These are phyloP conservation scores for Neckera pumila DNA, from an alignment of 225 moss, liverwort and hornwort species.

Conservation along the genomic window DNA sequence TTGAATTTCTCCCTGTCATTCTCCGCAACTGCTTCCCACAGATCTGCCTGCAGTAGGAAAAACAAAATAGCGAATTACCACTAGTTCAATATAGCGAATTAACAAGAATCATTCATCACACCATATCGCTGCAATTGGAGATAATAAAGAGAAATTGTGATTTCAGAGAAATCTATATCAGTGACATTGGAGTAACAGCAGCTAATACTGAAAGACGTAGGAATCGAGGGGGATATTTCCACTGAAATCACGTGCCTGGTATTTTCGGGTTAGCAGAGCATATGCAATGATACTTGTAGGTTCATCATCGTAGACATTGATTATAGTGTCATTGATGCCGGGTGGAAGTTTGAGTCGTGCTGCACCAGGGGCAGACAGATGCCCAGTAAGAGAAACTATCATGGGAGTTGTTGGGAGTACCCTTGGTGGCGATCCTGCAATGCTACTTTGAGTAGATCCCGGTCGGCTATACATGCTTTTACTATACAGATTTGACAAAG, in stretches of 20 bases:
- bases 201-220: background rate
- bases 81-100: background rate
- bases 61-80: background rate
- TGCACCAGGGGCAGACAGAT: slow-evolving; percentile 51
- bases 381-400: slow-evolving; percentile 42
- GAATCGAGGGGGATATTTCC: background rate
- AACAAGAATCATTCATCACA: background rate
- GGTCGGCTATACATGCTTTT: slow-evolving; percentile 43
- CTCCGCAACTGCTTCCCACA: slow-evolving; percentile 45
- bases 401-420: slow-evolving; percentile 22
- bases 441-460: slow-evolving; percentile 43
- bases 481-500: slow-evolving; percentile 31
- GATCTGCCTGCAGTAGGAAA: slow-evolving; percentile 15
- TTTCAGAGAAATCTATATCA: background rate
- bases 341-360: slow-evolving; percentile 51
- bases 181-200: background rate
- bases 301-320: slow-evolving; percentile 79
- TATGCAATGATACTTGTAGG: slow-evolving; percentile 86
- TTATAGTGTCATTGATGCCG: slow-evolving; percentile 50
- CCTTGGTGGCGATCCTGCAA: slow-evolving; percentile 48
- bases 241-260: slow-evolving; percentile 41
- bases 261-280: slow-evolving; percentile 66
- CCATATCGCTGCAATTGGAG: background rate
- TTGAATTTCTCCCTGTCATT: slow-evolving; percentile 49
- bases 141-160: background rate